Percentiles rank a stretch among this genome's conserved stretches.
phyloP scores from a whole-genome alignment of 352 stramenopile genomes.

The Pythium angustatum region DNA sequence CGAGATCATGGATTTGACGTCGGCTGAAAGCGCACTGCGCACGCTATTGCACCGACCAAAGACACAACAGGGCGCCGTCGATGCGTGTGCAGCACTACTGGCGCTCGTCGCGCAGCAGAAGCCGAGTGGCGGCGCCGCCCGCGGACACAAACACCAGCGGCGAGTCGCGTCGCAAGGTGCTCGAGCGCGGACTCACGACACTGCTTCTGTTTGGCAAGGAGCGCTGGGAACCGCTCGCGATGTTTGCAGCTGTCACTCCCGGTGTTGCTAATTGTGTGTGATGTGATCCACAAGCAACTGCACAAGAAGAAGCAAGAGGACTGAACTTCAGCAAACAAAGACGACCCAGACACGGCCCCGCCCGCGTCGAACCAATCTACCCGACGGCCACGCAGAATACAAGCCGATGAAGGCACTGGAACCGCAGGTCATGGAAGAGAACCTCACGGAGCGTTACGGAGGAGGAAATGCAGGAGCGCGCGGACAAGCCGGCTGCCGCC shows the following conservation, averaged over 20 bases:
- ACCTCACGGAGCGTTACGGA: no score
- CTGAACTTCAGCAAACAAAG: no score
- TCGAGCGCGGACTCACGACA: slow-evolving; percentile 54
- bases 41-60: slow-evolving; percentile 79
- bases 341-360: no score
- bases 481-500: no score
- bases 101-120: slow-evolving; percentile 26
- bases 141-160: slow-evolving; percentile 13
- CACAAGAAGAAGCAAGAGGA: no score
- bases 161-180: slow-evolving; percentile 31
- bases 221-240: slow-evolving; percentile 73
- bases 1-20: slow-evolving; percentile 75
- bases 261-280: no score
- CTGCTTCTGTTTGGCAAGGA: slow-evolving; percentile 56
- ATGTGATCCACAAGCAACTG: slow-evolving; percentile 46
- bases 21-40: slow-evolving; percentile 62
- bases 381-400: no score
- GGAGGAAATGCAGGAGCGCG: no score
- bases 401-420: no score
- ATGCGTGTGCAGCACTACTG: slow-evolving; percentile 41
- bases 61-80: slow-evolving; percentile 39
- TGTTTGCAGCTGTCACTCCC: slow-evolving; percentile 64
- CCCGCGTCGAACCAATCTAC: no score
- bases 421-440: no score
- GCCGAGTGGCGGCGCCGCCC: slow-evolving; percentile 9